Evolutionary conservation across 805 yeast species (phyloP), one percentile per base, ranked within the genome.

Genomic region (Hanseniaspora lachancei): DNA sequence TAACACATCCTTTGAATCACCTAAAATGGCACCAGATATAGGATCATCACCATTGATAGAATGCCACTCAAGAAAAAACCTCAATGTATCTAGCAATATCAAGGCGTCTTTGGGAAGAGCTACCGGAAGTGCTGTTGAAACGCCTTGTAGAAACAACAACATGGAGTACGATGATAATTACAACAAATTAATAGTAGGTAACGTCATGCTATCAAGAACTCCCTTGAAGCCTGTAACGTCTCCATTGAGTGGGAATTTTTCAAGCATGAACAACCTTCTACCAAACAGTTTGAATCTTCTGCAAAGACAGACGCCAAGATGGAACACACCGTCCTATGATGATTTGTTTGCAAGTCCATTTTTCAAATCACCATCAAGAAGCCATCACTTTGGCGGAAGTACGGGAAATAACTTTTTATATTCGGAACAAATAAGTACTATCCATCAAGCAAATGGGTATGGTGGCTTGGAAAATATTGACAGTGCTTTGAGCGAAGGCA

Each of bases 261-360:
- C 49, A 3, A 23, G n/a, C 15, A 10, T 43, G 24, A 50, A 50
- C 12, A 50, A 34, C 15, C n/a, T 18, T 9, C 27, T 42, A 20
- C 40, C 42, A 32, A 20, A 43, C 8, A 52, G 27, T 15, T 13
- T 40, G 13, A 29, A 24, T 13, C 10, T 41, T 15, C 29, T 46
- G 6, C 55, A 50, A 15, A 53, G 21, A 40, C 38, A 44, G 18
- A 55, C 58, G 8, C 58, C 58, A 27, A 55, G 55, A 34, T 55
- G 58, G 58, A 55, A 55, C 35, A 55, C 58, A 12, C 58, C 58
- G 10, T 42, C 35, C 15, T 49, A 40, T 39, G 58, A 55, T 40
- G 58, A 55, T 32, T 46, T 55, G 20, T 49, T 55, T 46, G 46
- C 43, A 8, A 48, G 54, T 15, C 58, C 58, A 6, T 38, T 55